Base-by-base conservation (phyloP, 352 stramenopile genomes). In the Globisporangium apiculatum region DNA sequence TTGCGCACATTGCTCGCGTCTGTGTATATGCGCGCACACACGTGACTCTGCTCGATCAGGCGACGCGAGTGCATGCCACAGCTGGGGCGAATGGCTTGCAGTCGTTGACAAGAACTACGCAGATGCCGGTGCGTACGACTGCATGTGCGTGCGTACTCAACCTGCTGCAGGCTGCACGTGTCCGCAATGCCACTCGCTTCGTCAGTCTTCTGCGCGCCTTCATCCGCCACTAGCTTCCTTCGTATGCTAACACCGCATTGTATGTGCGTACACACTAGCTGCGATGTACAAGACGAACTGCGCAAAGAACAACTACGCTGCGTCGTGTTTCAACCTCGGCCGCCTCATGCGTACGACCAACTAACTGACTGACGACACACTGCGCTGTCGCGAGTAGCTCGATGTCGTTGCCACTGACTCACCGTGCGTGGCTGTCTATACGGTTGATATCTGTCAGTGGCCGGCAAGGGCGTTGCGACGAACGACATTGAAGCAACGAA, bases 51-150 rank as follows among this genome's bases (percentile, higher is more conserved):
- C 47, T 10, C 7, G 3, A 5, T 5, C 48, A 71, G 82, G 82
- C 17, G 82, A 94, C 47, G 73, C 83, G n/a, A 91, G 76, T 52
- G 86, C 86, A 3, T 95, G 86, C 64, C 86, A 95, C 66, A 91
- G 76, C 59, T 92, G 80, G 77, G 86, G 83, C 52, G 86, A 95
- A 52, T 95, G 83, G 83, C 70, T 94, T 55, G 78, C 82, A 4
- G 86, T 95, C 14, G 79, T 95, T 8, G 82, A 93, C 69, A 94
- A 91, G 70, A 86, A 95, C 62, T 91, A 95, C 67, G 67, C 64
- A 14, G 73, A 75, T 31, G 86, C 86, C 35, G 79, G 81, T 91
- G 41, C 46, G 62, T 17, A 36, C 24, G 18, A 24, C 18, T 24
- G 18, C 18, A 24, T 24, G 18, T 24, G 18, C 18, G 18, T 24